Percentiles rank a stretch among this genome's conserved stretches.
phyloP scores from a whole-genome alignment of 768 basidiomycete species.

The Chalciporus piperatus region DNA sequence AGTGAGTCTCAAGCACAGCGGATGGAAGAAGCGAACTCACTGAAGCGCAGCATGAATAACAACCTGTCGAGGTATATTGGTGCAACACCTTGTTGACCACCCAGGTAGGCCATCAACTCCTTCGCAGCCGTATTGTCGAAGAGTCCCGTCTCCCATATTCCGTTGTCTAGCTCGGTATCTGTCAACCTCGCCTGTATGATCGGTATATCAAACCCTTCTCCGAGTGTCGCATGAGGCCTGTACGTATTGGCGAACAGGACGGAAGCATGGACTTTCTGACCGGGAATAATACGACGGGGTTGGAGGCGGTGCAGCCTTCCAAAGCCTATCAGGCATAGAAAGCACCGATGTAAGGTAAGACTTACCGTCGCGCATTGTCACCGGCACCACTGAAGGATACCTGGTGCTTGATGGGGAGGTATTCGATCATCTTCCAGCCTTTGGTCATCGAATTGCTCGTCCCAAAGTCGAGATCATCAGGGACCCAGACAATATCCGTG shows the following conservation, averaged over 20 bases:
- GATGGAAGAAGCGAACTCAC: constrained; percentile 7
- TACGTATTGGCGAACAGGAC: constrained; percentile 22
- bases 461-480: constrained; percentile 25
- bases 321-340: not conserved
- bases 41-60: constrained; percentile 21
- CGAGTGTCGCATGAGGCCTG: constrained; percentile 15
- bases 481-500: constrained; percentile 27
- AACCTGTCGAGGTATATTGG: constrained; percentile 18
- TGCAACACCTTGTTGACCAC: constrained; percentile 13
- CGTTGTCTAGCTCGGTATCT: constrained; percentile 2
- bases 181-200: constrained; percentile 2
- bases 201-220: constrained; percentile 25
- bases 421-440: constrained; percentile 16
- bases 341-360: too few relatives aligned
- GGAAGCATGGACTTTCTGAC: constrained; percentile 27
- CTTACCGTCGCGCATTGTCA: constrained; percentile 18
- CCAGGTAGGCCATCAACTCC: constrained; percentile 10
- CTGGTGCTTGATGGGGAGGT: constrained; percentile 24
- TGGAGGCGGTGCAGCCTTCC: constrained; percentile 14
- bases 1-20: not conserved
- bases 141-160: constrained; percentile 21
- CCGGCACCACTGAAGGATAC: constrained; percentile 19
- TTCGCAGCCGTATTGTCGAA: constrained; percentile 19
- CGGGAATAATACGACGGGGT: constrained; percentile 27
- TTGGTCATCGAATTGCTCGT: constrained; percentile 19